Evolutionary conservation across 306 rosid genomes (phyloP).

Genomic region (Betula pendula): DNA sequence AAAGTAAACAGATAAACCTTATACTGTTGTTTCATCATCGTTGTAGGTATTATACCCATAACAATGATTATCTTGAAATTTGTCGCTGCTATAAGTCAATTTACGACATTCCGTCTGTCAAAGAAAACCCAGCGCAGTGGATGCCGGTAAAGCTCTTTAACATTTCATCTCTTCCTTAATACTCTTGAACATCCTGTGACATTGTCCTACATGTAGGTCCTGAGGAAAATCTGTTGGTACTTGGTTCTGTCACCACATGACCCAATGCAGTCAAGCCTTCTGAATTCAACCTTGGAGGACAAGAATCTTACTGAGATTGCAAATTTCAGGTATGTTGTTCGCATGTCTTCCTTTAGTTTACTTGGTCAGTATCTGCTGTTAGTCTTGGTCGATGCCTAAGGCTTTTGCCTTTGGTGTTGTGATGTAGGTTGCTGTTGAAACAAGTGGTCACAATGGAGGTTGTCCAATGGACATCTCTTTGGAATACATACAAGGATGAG

Average conservation of each 20-base stretch:
- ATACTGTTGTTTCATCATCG: conserved; percentile 12
- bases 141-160: conserved; percentile 50
- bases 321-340: conserved; percentile 54
- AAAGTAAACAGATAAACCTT: conserved; percentile 6
- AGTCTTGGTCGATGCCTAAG: conserved; percentile 7
- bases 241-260: conserved; percentile 79
- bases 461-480: conserved; percentile 79
- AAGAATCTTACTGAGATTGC: conserved; percentile 80
- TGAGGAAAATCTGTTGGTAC: conserved; percentile 91
- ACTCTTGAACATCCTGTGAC: conserved; percentile 17
- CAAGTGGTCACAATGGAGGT: conserved; percentile 92
- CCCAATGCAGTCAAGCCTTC: conserved; percentile 95
- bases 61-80: conserved; percentile 84
- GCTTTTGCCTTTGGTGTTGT: conserved; percentile 13
- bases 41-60: conserved; percentile 72
- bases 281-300: conserved; percentile 86
- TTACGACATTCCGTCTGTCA: conserved; percentile 80
- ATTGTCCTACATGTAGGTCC: conserved; percentile 42
- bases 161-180: background rate
- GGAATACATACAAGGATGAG: conserved; percentile 77
- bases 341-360: background rate
- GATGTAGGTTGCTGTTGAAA: conserved; percentile 65
- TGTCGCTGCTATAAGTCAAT: conserved; percentile 87
- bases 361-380: conserved; percentile 19
- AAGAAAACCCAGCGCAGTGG: conserved; percentile 69